These are phyloP conservation scores for Aegilops speltoides DNA, from an alignment of 176 grass and related monocot species.

Conservation along the genomic window DNA sequence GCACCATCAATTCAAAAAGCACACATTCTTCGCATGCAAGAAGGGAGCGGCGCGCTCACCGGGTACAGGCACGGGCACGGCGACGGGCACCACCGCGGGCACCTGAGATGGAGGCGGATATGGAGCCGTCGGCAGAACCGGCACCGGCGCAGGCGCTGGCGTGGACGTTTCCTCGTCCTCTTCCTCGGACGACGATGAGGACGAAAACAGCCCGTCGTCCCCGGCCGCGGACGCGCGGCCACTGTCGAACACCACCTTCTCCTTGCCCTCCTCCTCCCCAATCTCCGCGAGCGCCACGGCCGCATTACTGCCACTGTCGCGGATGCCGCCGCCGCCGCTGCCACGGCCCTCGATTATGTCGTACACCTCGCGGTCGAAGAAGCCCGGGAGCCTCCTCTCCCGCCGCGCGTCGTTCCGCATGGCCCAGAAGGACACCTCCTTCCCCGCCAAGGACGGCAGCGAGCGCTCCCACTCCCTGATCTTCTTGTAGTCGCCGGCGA, in stretches of 20 bases:
- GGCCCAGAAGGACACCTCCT: conserved; percentile 79
- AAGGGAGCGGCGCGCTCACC: conserved; percentile 33
- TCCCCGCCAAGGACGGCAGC: neutral
- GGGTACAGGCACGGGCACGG: conserved; percentile 25
- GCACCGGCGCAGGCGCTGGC: neutral
- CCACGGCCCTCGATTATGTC: conserved; percentile 77
- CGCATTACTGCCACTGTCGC: conserved; percentile 2
- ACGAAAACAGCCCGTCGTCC: conserved; percentile 34
- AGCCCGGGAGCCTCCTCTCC: conserved; percentile 83
- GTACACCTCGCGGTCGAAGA: conserved; percentile 94
- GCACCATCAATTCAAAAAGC: conserved; percentile 4
- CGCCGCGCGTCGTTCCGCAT: conserved; percentile 86
- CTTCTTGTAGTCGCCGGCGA: conserved; percentile 97
- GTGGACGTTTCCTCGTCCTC: conserved; percentile 35
- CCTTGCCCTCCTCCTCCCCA: conserved; percentile 26
- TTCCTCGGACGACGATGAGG: neutral
- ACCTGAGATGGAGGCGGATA: neutral
- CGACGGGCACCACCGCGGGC: neutral
- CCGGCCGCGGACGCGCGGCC: neutral
- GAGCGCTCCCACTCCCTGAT: conserved; percentile 94
- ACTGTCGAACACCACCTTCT: conserved; percentile 1
- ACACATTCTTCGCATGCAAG: conserved; percentile 7
- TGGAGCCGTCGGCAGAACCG: neutral
- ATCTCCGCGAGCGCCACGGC: conserved; percentile 3
- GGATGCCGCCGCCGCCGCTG: neutral